Percentiles rank a stretch among this genome's conserved stretches.
Evolutionary conservation across 805 yeast species (phyloP).

Genomic region (Ogataea sp.): DNA sequence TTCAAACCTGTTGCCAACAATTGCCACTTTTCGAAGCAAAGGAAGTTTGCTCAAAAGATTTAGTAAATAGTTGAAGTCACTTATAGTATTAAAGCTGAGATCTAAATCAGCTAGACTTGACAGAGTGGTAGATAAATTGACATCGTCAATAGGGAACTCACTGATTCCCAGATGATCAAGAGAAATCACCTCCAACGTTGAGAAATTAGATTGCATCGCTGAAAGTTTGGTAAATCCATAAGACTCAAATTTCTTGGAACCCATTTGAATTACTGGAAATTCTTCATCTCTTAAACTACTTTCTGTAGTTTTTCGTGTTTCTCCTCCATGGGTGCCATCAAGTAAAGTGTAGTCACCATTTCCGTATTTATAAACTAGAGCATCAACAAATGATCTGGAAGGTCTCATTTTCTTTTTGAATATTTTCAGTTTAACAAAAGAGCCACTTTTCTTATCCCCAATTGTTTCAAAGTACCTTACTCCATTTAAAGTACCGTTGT

Average conservation of each 20-base stretch:
- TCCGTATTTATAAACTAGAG: conserved; percentile 43
- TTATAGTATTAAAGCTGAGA: conserved; percentile 51
- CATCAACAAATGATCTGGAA: conserved; percentile 32
- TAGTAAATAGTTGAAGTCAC: conserved; percentile 30
- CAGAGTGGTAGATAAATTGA: too few relatives aligned
- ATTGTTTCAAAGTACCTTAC: conserved; percentile 41
- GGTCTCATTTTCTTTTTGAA: conserved; percentile 20
- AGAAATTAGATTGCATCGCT: conserved; percentile 37
- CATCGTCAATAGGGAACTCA: too few relatives aligned
- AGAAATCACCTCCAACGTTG: conserved; percentile 37
- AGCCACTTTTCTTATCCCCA: conserved; percentile 39
- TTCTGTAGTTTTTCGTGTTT: conserved; percentile 8
- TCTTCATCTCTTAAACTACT: conserved; percentile 6
- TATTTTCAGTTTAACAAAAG: conserved; percentile 53
- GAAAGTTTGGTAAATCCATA: conserved; percentile 58
- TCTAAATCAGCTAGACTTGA: conserved; percentile 35
- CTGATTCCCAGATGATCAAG: conserved; percentile 35
- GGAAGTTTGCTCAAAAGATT: conserved; percentile 29
- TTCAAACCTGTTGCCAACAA: conserved; percentile 47
- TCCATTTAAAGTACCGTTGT: conserved; percentile 55
- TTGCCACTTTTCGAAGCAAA: conserved; percentile 30
- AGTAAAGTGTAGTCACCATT: conserved; percentile 16
- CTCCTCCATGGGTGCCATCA: too few relatives aligned
- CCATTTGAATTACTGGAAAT: conserved; percentile 31
- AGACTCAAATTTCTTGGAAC: conserved; percentile 50